These are phyloP conservation scores for Aspergillus bridgeri DNA, from an alignment of 495 filamentous ascomycete genomes.

Conservation along the genomic window DNA sequence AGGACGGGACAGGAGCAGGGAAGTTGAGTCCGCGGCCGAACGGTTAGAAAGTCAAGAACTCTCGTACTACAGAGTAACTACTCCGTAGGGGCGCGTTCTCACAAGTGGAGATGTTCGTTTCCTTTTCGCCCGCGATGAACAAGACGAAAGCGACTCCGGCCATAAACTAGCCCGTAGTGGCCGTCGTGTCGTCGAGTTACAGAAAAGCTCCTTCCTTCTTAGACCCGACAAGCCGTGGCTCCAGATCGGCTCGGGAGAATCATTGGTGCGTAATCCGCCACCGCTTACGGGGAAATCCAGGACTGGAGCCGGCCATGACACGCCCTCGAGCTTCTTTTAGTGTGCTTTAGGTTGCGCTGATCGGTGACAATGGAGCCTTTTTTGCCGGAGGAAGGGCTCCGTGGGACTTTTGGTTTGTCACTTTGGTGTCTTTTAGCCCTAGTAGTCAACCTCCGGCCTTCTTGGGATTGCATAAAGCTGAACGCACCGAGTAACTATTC, in stretches of 20 bases:
- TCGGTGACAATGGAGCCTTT: background rate
- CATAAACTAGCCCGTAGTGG: background rate
- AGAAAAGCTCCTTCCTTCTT: background rate
- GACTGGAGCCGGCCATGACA: slow-evolving; percentile 4
- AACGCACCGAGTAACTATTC: background rate
- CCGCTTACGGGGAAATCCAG: slow-evolving; percentile 5
- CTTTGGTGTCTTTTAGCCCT: background rate
- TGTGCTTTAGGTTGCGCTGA: slow-evolving; percentile 1
- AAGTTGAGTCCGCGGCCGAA: background rate
- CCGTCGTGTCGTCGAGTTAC: background rate
- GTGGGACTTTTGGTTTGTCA: too few species aligned
- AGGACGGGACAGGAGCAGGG: background rate
- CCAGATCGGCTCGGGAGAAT: slow-evolving; percentile 7
- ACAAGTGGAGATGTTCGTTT: background rate
- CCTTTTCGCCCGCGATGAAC: background rate
- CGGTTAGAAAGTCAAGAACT: background rate
- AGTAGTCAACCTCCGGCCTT: background rate
- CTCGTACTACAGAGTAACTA: background rate
- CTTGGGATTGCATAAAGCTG: background rate
- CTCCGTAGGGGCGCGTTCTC: too few species aligned
- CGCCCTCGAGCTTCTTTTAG: slow-evolving; percentile 3
- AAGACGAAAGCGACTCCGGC: background rate
- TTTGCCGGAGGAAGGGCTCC: background rate
- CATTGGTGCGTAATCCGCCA: slow-evolving; percentile 16
- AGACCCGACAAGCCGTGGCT: background rate